phyloP scores from a whole-genome alignment of 2,329 filamentous ascomycete species.

The Sclerotiophoma versabilis region DNA sequence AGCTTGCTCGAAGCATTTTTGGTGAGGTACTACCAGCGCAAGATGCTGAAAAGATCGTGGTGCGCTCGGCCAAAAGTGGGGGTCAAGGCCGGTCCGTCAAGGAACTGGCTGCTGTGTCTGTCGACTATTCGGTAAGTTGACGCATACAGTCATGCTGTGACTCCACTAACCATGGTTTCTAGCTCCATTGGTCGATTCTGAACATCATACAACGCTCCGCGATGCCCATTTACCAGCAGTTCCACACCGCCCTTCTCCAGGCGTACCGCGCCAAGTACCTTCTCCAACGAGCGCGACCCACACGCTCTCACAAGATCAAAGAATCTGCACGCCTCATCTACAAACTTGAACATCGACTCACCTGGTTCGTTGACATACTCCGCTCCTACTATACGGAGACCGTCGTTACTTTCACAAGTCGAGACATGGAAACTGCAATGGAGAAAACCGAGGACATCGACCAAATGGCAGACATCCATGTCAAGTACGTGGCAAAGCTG shows the following conservation, averaged over 20 bases:
- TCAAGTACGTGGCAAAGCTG: constrained; percentile 67
- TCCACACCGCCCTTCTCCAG: constrained; percentile 81
- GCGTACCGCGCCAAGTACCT: constrained; percentile 73
- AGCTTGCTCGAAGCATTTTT: constrained; percentile 77
- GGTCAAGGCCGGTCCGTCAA: constrained; percentile 66
- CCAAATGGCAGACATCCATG: constrained; percentile 76
- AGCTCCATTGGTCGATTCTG: constrained; percentile 64
- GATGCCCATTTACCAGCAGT: constrained; percentile 70
- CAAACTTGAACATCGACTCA: constrained; percentile 69
- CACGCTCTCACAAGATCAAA: constrained; percentile 12
- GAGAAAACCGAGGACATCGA: constrained; percentile 74
- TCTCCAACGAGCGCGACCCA: constrained; percentile 62
- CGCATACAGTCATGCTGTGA: not conserved
- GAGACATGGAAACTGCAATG: constrained; percentile 65
- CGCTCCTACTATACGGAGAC: constrained; percentile 79
- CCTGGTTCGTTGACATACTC: constrained; percentile 79
- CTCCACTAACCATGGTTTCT: not conserved
- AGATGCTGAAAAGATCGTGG: constrained; percentile 68
- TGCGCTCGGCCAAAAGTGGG: constrained; percentile 59
- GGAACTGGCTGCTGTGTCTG: constrained; percentile 67
- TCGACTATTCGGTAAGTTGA: constrained; percentile 72
- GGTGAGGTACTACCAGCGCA: constrained; percentile 56
- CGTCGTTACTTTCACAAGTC: constrained; percentile 69
- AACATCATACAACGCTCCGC: constrained; percentile 76
- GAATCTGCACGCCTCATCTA: constrained; percentile 45